Percentiles rank a stretch among this genome's conserved stretches.
Evolutionary conservation across 352 stramenopile genomes (phyloP).

Genomic region (Phytopythium delawarense): DNA sequence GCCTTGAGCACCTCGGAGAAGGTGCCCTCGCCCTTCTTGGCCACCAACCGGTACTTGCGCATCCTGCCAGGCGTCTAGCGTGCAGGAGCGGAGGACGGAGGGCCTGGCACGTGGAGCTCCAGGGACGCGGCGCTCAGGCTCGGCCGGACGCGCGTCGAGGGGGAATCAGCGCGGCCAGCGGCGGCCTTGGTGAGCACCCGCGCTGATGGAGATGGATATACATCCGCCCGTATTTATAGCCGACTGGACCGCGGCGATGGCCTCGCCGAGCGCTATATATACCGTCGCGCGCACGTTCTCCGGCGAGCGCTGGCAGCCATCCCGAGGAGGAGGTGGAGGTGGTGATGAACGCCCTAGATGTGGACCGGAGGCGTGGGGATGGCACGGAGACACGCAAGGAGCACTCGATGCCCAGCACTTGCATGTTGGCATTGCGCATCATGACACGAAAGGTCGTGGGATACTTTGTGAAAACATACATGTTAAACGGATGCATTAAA

Average conservation of each 20-base stretch:
- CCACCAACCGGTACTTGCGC: slow-evolving; percentile 93
- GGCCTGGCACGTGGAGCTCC: neutral
- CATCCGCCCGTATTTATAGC: slow-evolving; percentile 2
- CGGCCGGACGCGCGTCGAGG: neutral
- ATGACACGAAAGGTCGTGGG: neutral
- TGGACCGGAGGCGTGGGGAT: too few species aligned
- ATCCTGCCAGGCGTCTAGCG: slow-evolving; percentile 22
- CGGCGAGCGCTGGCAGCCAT: neutral
- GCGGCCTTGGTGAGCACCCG: neutral
- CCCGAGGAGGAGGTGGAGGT: neutral
- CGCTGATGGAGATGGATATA: neutral
- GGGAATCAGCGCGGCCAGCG: neutral
- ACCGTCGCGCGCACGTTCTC: neutral
- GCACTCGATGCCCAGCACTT: neutral
- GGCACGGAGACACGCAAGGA: neutral
- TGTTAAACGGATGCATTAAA: neutral
- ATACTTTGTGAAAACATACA: neutral
- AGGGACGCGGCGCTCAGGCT: neutral
- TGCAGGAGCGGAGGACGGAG: neutral
- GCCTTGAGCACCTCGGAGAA: slow-evolving; percentile 94
- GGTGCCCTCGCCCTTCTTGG: slow-evolving; percentile 95
- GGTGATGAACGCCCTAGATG: neutral
- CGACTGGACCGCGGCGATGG: neutral
- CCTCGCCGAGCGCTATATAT: neutral
- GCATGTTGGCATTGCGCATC: neutral